These are phyloP conservation scores for Neonectria neomacrospora DNA, from an alignment of 2,329 filamentous ascomycete species.

Conservation along the genomic window DNA sequence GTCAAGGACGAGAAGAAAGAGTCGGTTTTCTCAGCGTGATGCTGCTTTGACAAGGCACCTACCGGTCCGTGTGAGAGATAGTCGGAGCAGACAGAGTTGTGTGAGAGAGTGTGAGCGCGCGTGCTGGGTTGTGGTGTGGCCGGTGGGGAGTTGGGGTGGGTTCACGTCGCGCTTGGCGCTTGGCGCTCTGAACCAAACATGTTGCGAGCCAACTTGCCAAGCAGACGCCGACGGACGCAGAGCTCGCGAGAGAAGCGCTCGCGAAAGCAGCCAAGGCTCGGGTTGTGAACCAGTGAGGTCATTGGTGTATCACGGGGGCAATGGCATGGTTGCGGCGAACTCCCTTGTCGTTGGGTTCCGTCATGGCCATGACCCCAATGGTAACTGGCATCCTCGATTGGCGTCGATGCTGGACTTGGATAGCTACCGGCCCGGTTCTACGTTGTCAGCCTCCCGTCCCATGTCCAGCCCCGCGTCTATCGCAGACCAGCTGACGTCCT, in stretches of 20 bases:
- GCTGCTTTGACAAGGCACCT: slow-evolving; percentile 13
- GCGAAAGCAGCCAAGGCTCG: slow-evolving; percentile 24
- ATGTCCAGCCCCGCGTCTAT: slow-evolving; percentile 2
- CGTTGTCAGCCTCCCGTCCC: neutral
- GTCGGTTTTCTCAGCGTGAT: neutral
- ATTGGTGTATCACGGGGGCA: slow-evolving; percentile 35
- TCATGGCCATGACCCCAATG: slow-evolving; percentile 26
- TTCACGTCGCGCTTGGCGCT: slow-evolving; percentile 31
- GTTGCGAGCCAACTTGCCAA: slow-evolving; percentile 18
- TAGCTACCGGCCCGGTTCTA: slow-evolving; percentile 7
- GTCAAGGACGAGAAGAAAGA: slow-evolving; percentile 20
- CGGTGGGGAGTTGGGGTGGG: slow-evolving; percentile 23
- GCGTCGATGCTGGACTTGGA: slow-evolving; percentile 14
- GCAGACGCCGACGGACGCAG: slow-evolving; percentile 14
- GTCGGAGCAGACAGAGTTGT: neutral
- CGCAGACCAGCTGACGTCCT: slow-evolving; percentile 11
- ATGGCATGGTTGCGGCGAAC: slow-evolving; percentile 28
- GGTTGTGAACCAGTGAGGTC: slow-evolving; percentile 34
- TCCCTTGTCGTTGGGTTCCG: slow-evolving; percentile 7
- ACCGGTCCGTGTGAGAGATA: slow-evolving; percentile 15
- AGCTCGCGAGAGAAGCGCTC: slow-evolving; percentile 19
- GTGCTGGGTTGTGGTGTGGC: slow-evolving; percentile 37
- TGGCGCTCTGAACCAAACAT: slow-evolving; percentile 38
- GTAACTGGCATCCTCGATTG: slow-evolving; percentile 28
- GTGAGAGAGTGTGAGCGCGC: slow-evolving; percentile 4